Evolutionary conservation across 176 grass and related monocot species (phyloP).

Genomic region (Ampelocalamus luodianensis): DNA sequence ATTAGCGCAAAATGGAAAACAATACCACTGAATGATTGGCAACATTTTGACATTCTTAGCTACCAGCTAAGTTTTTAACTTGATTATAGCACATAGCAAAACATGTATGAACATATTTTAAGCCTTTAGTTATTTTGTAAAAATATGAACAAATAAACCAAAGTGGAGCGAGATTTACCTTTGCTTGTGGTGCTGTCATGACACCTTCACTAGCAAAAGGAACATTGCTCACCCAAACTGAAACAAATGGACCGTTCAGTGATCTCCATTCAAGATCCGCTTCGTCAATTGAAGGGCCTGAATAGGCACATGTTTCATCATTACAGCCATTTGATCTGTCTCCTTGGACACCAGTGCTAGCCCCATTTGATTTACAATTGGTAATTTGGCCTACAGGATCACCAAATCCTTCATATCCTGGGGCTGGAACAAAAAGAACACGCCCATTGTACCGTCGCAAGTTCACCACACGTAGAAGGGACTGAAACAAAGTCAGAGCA

Average conservation of each 20-base stretch:
- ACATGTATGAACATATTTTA: background rate
- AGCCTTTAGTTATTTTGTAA: background rate
- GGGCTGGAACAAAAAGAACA: conserved; percentile 75
- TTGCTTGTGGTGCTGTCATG: conserved; percentile 85
- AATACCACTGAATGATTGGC: background rate
- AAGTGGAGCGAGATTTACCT: conserved; percentile 49
- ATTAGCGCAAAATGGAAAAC: background rate
- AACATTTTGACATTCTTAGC: background rate
- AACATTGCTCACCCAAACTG: conserved; percentile 84
- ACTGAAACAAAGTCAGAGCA: conserved; percentile 60
- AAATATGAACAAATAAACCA: background rate
- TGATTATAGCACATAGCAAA: background rate
- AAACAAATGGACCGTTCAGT: conserved; percentile 82
- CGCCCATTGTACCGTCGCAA: conserved; percentile 73
- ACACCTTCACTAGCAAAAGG: conserved; percentile 71
- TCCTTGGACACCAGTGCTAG: conserved; percentile 29
- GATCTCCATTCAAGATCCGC: conserved; percentile 73
- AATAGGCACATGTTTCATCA: conserved; percentile 48
- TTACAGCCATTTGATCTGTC: conserved; percentile 30
- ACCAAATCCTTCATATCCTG: conserved; percentile 77
- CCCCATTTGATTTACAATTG: conserved; percentile 27
- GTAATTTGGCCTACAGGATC: conserved; percentile 54
- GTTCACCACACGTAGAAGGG: conserved; percentile 65
- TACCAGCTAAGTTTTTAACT: background rate
- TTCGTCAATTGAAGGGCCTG: conserved; percentile 54